These are phyloP conservation scores for Coriolopsis trogii DNA, from an alignment of 1,284 basidiomycete genomes.

Conservation along the genomic window DNA sequence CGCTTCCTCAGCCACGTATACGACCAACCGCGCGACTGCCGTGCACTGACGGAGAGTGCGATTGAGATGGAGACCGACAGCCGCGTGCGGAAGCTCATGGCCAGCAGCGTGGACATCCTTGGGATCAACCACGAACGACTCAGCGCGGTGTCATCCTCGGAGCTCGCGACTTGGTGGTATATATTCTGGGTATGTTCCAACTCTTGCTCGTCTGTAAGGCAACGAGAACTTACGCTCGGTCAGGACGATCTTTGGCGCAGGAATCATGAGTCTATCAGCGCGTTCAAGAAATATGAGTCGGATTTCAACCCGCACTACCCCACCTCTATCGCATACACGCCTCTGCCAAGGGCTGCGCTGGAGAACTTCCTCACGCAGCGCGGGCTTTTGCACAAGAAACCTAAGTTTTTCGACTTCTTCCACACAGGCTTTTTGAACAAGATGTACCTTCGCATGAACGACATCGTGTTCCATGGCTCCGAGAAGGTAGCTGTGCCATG, in stretches of 20 bases:
- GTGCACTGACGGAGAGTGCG: slow-evolving; percentile 47
- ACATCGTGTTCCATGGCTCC: slow-evolving; percentile 65
- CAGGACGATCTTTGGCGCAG: slow-evolving; percentile 77
- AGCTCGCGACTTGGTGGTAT: slow-evolving; percentile 79
- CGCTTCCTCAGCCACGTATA: slow-evolving; percentile 70
- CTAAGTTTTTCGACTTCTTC: slow-evolving; percentile 56
- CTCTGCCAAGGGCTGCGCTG: slow-evolving; percentile 66
- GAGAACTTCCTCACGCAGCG: slow-evolving; percentile 69
- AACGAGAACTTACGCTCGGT: not conserved
- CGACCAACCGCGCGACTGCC: slow-evolving; percentile 51
- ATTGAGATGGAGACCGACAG: slow-evolving; percentile 54
- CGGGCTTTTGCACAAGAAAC: slow-evolving; percentile 55
- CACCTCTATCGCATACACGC: slow-evolving; percentile 76
- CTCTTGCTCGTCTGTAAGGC: not conserved
- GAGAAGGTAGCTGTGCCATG: slow-evolving; percentile 39
- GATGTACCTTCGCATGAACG: slow-evolving; percentile 74
- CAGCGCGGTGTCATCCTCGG: slow-evolving; percentile 51
- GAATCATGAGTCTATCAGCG: slow-evolving; percentile 59
- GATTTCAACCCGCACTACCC: slow-evolving; percentile 79
- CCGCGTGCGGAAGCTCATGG: slow-evolving; percentile 58
- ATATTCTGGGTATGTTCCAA: slow-evolving; percentile 67
- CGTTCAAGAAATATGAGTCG: slow-evolving; percentile 47
- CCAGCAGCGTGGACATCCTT: slow-evolving; percentile 52
- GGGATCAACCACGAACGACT: slow-evolving; percentile 62
- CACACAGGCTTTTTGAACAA: slow-evolving; percentile 76